Evolutionary conservation across 345 rosid genomes (phyloP).

Genomic region (Turritis glabra): DNA sequence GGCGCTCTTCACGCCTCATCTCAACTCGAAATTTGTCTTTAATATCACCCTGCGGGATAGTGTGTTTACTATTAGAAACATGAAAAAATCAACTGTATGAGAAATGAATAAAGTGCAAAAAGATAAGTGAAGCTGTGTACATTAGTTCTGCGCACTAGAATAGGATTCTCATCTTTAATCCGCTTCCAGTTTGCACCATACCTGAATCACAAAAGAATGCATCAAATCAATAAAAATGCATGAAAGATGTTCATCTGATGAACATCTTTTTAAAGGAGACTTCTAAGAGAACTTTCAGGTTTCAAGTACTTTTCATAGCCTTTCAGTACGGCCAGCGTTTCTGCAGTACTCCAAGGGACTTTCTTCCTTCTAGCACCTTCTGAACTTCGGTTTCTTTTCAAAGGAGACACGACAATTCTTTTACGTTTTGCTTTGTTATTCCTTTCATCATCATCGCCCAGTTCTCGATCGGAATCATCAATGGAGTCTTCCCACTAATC

Average conservation of each 20-base stretch:
- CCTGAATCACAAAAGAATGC: conserved; percentile 23
- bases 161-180: conserved; percentile 31
- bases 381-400: conserved; percentile 7
- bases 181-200: conserved; percentile 40
- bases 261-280: no score
- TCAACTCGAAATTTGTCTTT: conserved; percentile 40
- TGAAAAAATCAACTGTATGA: neutral
- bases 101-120: conserved; percentile 6
- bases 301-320: conserved; percentile 38
- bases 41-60: conserved; percentile 31
- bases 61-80: conserved; percentile 14
- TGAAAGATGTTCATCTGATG: conserved; percentile 13
- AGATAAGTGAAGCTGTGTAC: conserved; percentile 26
- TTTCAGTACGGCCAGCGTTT: conserved; percentile 34
- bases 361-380: conserved; percentile 22
- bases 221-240: conserved; percentile 12
- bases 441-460: neutral
- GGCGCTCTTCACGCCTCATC: conserved; percentile 33
- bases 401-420: conserved; percentile 18
- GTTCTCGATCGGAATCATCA: conserved; percentile 32
- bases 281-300: conserved; percentile 15
- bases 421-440: conserved; percentile 15
- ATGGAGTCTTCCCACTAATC: conserved; percentile 44
- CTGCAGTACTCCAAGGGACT: conserved; percentile 39
- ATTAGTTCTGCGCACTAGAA: conserved; percentile 36